phyloP scores from a whole-genome alignment of 2,329 filamentous ascomycete species.

The Aspergillus fumigatus region DNA sequence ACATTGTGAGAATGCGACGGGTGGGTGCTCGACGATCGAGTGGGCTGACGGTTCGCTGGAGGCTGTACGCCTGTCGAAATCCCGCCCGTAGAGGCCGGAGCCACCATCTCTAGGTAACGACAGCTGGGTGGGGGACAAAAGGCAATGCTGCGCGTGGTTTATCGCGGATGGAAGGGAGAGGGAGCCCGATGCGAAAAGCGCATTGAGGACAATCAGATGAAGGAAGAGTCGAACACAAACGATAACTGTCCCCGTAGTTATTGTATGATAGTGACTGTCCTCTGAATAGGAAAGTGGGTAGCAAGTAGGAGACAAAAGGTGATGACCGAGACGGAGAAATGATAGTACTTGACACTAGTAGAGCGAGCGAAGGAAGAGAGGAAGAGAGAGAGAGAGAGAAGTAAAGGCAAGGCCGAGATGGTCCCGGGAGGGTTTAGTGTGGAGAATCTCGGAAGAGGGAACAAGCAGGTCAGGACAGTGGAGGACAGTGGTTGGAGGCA shows the following conservation, averaged over 20 bases:
- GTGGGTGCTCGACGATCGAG: constrained; percentile 40
- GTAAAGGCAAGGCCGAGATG: constrained; percentile 19
- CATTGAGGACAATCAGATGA: constrained; percentile 26
- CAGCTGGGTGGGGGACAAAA: constrained; percentile 8
- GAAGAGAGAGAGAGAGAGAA: constrained; percentile 12
- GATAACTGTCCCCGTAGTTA: not conserved
- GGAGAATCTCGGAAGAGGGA: constrained; percentile 21
- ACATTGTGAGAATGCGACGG: constrained; percentile 47
- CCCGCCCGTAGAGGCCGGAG: constrained; percentile 41
- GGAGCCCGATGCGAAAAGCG: constrained; percentile 30
- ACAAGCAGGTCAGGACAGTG: constrained; percentile 2
- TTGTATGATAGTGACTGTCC: not conserved
- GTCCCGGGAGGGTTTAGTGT: constrained; percentile 20
- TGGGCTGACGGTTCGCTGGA: constrained; percentile 30
- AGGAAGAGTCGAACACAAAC: constrained; percentile 8
- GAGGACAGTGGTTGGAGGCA: constrained; percentile 1
- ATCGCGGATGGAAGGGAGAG: constrained; percentile 24
- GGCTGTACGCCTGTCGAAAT: constrained; percentile 31
- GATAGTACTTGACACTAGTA: constrained; percentile 6
- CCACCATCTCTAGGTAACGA: constrained; percentile 38
- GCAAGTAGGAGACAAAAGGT: not conserved
- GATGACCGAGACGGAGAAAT: constrained; percentile 7
- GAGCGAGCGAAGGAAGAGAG: constrained; percentile 6
- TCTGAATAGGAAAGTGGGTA: not conserved
- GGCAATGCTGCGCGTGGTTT: constrained; percentile 21